Percentiles rank a stretch among this genome's conserved stretches.
Evolutionary conservation across 2,329 filamentous ascomycete species (phyloP).

Genomic region (Colletotrichum somersetense): DNA sequence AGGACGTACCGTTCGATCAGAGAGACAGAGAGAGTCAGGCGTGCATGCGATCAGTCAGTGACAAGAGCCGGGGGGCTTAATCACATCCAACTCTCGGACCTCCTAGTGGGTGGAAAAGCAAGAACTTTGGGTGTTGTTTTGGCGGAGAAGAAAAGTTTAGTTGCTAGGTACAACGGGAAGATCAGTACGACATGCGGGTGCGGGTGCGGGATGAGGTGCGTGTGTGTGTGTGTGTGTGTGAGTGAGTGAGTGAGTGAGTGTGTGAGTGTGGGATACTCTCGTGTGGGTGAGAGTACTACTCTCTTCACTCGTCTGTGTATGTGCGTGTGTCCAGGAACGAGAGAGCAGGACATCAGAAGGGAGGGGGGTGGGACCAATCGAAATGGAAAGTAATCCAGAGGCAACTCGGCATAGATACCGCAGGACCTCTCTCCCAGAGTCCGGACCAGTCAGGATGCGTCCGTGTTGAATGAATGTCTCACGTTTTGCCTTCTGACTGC

Average conservation of each 20-base stretch:
- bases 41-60: conserved; percentile 41
- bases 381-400: not conserved
- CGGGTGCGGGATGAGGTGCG: conserved; percentile 21
- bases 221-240: conserved; percentile 7
- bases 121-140: conserved; percentile 32
- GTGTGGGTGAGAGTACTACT: conserved; percentile 1
- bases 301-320: no score
- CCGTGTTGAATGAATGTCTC: conserved; percentile 40
- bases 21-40: conserved; percentile 29
- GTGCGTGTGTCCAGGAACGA: conserved; percentile 8
- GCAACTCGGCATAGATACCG: conserved; percentile 31
- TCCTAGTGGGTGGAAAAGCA: conserved; percentile 34
- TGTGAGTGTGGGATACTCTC: not conserved
- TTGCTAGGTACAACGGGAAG: conserved; percentile 39
- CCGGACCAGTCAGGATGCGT: conserved; percentile 39
- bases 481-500: conserved; percentile 38
- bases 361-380: conserved; percentile 11
- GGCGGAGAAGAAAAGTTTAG: conserved; percentile 40
- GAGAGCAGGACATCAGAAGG: conserved; percentile 26
- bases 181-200: conserved; percentile 23
- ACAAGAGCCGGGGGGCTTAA: conserved; percentile 36
- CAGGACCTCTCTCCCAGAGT: conserved; percentile 11
- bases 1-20: conserved; percentile 39
- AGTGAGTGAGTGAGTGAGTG: not conserved
- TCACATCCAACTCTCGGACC: conserved; percentile 42